Percentiles rank a stretch among this genome's conserved stretches.
phyloP scores from a whole-genome alignment of 2,329 filamentous ascomycete genomes.

The Penicillium rolfsii region DNA sequence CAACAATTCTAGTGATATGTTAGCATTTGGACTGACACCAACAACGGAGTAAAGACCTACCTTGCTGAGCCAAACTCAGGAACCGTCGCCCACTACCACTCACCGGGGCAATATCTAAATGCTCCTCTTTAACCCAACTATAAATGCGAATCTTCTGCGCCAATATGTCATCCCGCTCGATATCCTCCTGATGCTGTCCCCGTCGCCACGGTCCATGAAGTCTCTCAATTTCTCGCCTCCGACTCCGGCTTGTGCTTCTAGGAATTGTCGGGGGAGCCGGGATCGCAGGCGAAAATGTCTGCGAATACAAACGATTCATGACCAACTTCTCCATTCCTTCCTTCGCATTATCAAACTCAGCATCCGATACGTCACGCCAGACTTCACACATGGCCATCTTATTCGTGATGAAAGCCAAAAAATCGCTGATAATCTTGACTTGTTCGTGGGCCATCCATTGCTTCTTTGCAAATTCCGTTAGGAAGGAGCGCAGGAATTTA shows the following conservation, averaged over 20 bases:
- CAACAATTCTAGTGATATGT: conserved; percentile 68
- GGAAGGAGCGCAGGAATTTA: conserved; percentile 90
- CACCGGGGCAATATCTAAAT: conserved; percentile 86
- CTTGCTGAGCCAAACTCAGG: conserved; percentile 84
- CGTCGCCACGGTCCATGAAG: conserved; percentile 78
- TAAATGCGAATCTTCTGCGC: conserved; percentile 97
- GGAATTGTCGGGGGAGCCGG: conserved; percentile 73
- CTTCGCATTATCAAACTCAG: conserved; percentile 95
- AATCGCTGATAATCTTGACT: conserved; percentile 97
- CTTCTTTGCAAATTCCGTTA: conserved; percentile 92
- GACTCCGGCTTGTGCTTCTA: conserved; percentile 62
- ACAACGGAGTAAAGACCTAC: conserved; percentile 46
- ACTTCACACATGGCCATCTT: conserved; percentile 98
- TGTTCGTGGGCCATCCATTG: conserved; percentile 99
- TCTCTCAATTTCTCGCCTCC: conserved; percentile 68
- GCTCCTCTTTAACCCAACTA: conserved; percentile 88
- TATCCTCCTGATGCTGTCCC: conserved; percentile 96
- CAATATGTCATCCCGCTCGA: conserved; percentile 93
- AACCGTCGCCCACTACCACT: conserved; percentile 88
- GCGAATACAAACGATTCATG: conserved; percentile 94
- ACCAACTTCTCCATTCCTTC: conserved; percentile 99
- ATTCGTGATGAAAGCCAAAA: conserved; percentile 93
- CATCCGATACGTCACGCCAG: conserved; percentile 92
- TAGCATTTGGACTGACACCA: conserved; percentile 10
- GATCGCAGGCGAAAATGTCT: conserved; percentile 96